Conservation (phyloP, 352 stramenopile genomes). For the Peronosclerospora sorghi region DNA sequence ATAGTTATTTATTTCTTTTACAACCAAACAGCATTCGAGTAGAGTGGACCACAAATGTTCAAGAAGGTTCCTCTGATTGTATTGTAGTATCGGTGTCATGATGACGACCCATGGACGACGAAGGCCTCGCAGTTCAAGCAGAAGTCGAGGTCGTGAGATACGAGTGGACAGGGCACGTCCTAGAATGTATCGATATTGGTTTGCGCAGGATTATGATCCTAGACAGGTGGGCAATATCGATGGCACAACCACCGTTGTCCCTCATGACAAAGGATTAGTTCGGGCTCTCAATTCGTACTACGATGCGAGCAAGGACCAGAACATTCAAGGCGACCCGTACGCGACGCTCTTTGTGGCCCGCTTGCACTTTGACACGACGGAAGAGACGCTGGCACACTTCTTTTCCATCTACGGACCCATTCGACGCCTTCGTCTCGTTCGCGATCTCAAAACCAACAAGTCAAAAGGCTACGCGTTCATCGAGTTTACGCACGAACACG, state of each 20-base stretch:
- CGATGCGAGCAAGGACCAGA: slow-evolving; percentile 39
- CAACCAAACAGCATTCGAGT: too few relatives aligned
- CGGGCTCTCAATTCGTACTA: slow-evolving; percentile 38
- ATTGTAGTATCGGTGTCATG: too few relatives aligned
- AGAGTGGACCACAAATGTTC: too few relatives aligned
- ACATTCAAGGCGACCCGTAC: slow-evolving; percentile 55
- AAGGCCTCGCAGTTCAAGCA: slow-evolving; percentile 3
- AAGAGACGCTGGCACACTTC: slow-evolving; percentile 29
- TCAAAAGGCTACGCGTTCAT: slow-evolving; percentile 77
- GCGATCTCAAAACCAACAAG: slow-evolving; percentile 44
- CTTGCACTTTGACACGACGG: slow-evolving; percentile 42
- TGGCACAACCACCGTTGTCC: slow-evolving; percentile 37
- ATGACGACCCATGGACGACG: too few relatives aligned
- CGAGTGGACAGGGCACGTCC: not conserved
- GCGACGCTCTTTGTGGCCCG: slow-evolving; percentile 65
- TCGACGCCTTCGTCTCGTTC: slow-evolving; percentile 44
- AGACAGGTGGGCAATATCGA: slow-evolving; percentile 64
- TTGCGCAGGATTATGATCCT: slow-evolving; percentile 55
- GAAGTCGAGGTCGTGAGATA: slow-evolving; percentile 9
- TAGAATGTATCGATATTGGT: slow-evolving; percentile 28
- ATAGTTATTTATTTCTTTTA: too few relatives aligned
- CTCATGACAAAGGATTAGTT: slow-evolving; percentile 56
- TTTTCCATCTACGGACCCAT: slow-evolving; percentile 46
- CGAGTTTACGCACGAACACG: slow-evolving; percentile 43
- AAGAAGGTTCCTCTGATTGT: too few relatives aligned